Conservation (phyloP, 129 eudicot genomes). For the Deinandra increscens region DNA sequence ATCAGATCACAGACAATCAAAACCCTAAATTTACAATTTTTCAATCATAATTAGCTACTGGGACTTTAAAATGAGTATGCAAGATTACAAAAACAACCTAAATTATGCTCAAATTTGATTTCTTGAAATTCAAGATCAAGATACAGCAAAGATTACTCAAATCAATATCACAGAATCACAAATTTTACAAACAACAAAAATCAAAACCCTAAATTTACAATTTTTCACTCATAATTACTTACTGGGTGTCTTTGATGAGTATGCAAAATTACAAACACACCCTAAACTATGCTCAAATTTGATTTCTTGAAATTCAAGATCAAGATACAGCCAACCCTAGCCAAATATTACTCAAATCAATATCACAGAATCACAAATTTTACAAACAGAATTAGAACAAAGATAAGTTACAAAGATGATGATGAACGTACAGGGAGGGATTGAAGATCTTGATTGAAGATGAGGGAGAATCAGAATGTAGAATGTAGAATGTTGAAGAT, state of each 20-base stretch:
- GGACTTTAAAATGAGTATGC: conserved; percentile 8
- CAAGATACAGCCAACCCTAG: conserved; percentile 2
- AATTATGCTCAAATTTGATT: background rate
- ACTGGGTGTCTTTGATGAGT: too few relatives aligned
- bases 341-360: background rate
- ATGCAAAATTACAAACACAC: conserved; percentile 23
- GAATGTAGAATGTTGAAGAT: conserved; percentile 12
- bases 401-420: background rate
- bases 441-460: conserved; percentile 13
- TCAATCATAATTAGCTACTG: background rate
- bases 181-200: background rate
- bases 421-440: conserved; percentile 22
- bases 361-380: conserved; percentile 4
- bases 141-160: background rate
- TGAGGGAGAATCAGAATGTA: background rate
- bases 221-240: background rate
- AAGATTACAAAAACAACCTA: conserved; percentile 6
- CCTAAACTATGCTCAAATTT: background rate
- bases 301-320: background rate
- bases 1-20: conserved; percentile 2
- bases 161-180: conserved; percentile 1
- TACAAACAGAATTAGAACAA: background rate
- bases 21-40: background rate
- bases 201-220: background rate
- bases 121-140: background rate